phyloP scores from a whole-genome alignment of 2,329 filamentous ascomycete species.

The Talaromyces sp. region DNA sequence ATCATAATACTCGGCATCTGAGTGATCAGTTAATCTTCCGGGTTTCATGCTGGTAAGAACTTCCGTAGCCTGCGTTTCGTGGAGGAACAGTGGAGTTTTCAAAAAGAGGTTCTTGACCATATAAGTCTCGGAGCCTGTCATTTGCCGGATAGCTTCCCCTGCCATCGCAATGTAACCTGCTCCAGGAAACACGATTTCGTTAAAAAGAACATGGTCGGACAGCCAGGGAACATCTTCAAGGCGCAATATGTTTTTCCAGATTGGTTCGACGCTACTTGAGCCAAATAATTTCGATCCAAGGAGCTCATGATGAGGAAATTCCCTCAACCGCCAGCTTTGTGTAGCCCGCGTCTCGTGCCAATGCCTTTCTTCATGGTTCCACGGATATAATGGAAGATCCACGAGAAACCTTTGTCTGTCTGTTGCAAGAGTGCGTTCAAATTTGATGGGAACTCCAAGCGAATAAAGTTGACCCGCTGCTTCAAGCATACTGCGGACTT shows the following conservation, averaged over 20 bases:
- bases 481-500: constrained; percentile 1
- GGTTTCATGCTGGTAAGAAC: constrained; percentile 1
- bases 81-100: not conserved
- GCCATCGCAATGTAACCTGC: constrained; percentile 24
- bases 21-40: not conserved
- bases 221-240: constrained; percentile 29
- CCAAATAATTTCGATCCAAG: constrained; percentile 14
- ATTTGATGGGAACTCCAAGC: constrained; percentile 15
- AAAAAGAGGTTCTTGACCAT: not conserved
- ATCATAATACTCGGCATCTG: not conserved
- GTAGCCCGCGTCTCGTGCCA: constrained; percentile 17
- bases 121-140: not conserved
- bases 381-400: constrained; percentile 15
- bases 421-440: not conserved
- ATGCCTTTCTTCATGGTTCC: constrained; percentile 14
- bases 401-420: not conserved
- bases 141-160: not conserved
- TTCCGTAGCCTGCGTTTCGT: not conserved
- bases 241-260: constrained; percentile 26
- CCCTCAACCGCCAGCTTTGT: not conserved
- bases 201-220: constrained; percentile 26
- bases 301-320: constrained; percentile 7
- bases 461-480: constrained; percentile 8
- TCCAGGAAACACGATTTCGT: constrained; percentile 24
- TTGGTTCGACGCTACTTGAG: constrained; percentile 15